Percentiles rank a stretch among this genome's conserved stretches.
Evolutionary conservation across 78 protist species (phyloP).

Genomic region (Capsaspora owczarzaki): DNA sequence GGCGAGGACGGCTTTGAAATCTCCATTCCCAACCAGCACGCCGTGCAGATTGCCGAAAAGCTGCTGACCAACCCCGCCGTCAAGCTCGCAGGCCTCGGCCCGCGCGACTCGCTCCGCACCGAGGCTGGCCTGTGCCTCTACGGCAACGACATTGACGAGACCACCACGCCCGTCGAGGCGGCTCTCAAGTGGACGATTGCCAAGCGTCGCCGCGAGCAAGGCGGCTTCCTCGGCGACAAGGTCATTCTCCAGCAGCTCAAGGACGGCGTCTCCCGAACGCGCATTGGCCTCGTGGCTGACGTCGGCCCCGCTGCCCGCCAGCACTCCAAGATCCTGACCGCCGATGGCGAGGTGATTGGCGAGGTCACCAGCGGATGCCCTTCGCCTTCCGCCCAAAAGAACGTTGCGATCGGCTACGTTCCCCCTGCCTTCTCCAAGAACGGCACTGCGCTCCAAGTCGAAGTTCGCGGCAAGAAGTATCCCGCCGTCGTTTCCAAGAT

Average conservation of each 20-base stretch:
- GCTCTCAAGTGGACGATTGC: conserved; percentile 72
- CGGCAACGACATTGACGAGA: conserved; percentile 85
- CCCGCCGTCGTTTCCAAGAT: conserved; percentile 50
- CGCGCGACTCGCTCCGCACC: conserved; percentile 88
- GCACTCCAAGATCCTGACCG: neutral
- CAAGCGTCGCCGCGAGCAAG: conserved; percentile 64
- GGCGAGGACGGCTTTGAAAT: conserved; percentile 99
- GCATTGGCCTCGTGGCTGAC: conserved; percentile 13
- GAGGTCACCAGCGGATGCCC: conserved; percentile 72
- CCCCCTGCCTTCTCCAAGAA: neutral
- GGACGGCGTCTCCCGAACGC: conserved; percentile 39
- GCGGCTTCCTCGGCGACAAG: conserved; percentile 85
- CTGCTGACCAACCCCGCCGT: conserved; percentile 39
- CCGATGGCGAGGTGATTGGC: conserved; percentile 55
- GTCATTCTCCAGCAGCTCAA: conserved; percentile 64
- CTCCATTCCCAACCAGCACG: conserved; percentile 19
- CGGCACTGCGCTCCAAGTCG: conserved; percentile 18
- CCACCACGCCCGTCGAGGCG: conserved; percentile 79
- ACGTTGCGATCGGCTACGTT: conserved; percentile 86
- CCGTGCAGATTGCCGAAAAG: neutral
- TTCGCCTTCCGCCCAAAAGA: conserved; percentile 62
- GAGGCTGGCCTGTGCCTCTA: conserved; percentile 96
- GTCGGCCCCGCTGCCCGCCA: conserved; percentile 83
- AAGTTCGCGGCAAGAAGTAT: conserved; percentile 40
- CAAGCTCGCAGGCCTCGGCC: conserved; percentile 84